phyloP scores from a whole-genome alignment of 345 rosid species.

The Hibiscus mutabilis region DNA sequence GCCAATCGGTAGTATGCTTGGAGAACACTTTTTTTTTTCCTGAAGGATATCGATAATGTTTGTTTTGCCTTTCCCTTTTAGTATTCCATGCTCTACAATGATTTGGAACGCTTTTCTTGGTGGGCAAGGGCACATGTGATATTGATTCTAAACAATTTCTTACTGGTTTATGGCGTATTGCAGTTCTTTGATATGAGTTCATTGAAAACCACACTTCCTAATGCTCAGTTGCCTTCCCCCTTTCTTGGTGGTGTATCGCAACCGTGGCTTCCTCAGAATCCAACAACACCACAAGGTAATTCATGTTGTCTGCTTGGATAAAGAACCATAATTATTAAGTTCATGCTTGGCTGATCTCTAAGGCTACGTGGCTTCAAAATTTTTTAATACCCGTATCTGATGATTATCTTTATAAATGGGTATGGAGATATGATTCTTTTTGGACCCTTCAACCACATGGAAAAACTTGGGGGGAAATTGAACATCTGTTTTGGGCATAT shows the following conservation, averaged over 20 bases:
- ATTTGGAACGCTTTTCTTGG: not conserved
- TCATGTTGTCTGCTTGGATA: not conserved
- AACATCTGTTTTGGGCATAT: not conserved
- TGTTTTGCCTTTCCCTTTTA: not conserved
- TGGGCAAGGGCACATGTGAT: not conserved
- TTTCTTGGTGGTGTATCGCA: conserved; percentile 43
- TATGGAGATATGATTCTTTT: not conserved
- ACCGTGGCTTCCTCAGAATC: conserved; percentile 66
- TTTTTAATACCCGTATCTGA: not conserved
- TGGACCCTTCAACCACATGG: too few species aligned
- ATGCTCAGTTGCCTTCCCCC: conserved; percentile 37
- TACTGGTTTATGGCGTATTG: conserved; percentile 19
- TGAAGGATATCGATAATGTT: not conserved
- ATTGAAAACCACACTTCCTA: conserved; percentile 63
- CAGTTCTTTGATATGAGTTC: conserved; percentile 88
- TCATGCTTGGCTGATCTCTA: too few species aligned
- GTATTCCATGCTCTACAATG: not conserved
- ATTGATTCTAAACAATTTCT: not conserved
- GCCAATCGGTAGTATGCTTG: not conserved
- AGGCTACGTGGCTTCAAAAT: too few species aligned
- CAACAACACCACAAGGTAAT: conserved; percentile 60
- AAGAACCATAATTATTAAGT: too few species aligned
- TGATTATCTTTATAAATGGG: not conserved
- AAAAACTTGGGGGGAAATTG: too few species aligned
- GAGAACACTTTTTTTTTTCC: not conserved